These are phyloP conservation scores for Candida oleophila DNA, from an alignment of 805 yeast species.

Conservation along the genomic window DNA sequence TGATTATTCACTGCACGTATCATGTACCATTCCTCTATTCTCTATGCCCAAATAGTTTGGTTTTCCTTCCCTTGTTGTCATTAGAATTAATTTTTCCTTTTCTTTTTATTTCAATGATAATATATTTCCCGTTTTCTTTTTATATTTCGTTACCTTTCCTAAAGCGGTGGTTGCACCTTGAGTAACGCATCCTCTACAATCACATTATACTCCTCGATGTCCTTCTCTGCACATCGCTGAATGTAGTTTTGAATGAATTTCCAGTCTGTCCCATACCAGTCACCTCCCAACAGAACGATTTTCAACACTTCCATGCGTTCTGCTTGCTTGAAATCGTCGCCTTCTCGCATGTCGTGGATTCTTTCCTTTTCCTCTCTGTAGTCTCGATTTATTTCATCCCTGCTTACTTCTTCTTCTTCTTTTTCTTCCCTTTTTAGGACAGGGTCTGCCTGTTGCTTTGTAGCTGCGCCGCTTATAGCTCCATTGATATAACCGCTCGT, in stretches of 20 bases:
- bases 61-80: neutral
- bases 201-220: conserved; percentile 18
- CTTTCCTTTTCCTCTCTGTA: neutral
- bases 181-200: conserved; percentile 37
- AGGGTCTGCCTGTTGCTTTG: no score
- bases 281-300: conserved; percentile 37
- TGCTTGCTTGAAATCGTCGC: neutral
- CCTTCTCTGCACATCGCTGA: conserved; percentile 10
- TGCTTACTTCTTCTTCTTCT: no score
- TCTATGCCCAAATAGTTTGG: neutral
- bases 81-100: no score
- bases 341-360: conserved; percentile 4
- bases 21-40: neutral
- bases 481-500: conserved; percentile 24
- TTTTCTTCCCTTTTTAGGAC: neutral
- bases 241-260: conserved; percentile 28
- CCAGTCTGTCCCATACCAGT: conserved; percentile 46
- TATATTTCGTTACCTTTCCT: no score
- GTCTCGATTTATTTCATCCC: no score
- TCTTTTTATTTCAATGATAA: no score
- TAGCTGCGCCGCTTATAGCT: no score
- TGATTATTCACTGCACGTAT: neutral
- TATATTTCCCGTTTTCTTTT: no score
- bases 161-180: conserved; percentile 33
- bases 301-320: conserved; percentile 20